Percentiles rank a stretch among this genome's conserved stretches.
phyloP scores from a whole-genome alignment of 2,329 filamentous ascomycete species.

The Microcyclospora tardicrescens region DNA sequence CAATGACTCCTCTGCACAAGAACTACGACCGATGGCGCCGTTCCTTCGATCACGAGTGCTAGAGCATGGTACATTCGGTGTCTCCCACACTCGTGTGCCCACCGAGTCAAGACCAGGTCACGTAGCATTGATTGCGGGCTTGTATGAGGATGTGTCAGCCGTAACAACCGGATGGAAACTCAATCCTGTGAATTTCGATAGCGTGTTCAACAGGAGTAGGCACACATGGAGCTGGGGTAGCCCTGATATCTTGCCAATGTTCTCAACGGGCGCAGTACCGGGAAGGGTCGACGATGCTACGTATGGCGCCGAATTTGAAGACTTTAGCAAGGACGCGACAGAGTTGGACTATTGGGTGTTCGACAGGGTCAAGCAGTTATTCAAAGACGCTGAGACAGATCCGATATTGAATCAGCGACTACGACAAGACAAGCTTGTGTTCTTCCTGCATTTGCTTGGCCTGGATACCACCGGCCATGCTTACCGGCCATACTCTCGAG shows the following conservation, averaged over 20 bases:
- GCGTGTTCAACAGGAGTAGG: conserved; percentile 89
- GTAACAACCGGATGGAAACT: conserved; percentile 97
- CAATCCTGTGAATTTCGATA: conserved; percentile 97
- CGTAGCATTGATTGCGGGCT: conserved; percentile 86
- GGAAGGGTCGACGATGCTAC: conserved; percentile 77
- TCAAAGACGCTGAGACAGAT: conserved; percentile 67
- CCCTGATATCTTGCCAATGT: conserved; percentile 95
- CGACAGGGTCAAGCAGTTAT: conserved; percentile 78
- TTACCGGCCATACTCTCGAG: conserved; percentile 82
- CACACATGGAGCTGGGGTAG: conserved; percentile 99
- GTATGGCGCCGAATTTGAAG: conserved; percentile 75
- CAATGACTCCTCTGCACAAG: conserved; percentile 45
- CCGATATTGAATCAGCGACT: conserved; percentile 58
- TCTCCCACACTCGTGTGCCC: conserved; percentile 91
- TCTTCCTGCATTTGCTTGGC: conserved; percentile 88
- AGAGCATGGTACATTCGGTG: conserved; percentile 84
- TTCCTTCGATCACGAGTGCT: conserved; percentile 83
- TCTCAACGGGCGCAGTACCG: conserved; percentile 78
- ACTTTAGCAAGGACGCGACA: conserved; percentile 72
- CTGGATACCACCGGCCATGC: conserved; percentile 81
- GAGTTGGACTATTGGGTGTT: conserved; percentile 91
- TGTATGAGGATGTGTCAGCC: conserved; percentile 96
- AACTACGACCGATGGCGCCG: conserved; percentile 70
- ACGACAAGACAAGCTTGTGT: conserved; percentile 75
- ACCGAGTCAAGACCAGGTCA: conserved; percentile 94